phyloP scores from a whole-genome alignment of 257 asterid genomes.

The Orobanche coerulescens region DNA sequence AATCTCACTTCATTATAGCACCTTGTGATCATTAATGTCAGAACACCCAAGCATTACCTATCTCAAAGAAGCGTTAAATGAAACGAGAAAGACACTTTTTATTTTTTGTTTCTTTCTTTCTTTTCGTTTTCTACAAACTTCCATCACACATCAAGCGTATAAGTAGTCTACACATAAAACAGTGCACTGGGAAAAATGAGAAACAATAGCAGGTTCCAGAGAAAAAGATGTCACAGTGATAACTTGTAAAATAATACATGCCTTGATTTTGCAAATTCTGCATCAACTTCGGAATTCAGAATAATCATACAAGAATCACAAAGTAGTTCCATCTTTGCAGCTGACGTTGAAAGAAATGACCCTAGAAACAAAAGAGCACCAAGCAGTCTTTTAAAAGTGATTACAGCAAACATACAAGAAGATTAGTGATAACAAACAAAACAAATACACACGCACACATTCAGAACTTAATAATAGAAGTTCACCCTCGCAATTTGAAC shows the following conservation, averaged over 20 bases:
- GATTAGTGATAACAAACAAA: constrained; percentile 14
- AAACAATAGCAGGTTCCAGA: constrained; percentile 12
- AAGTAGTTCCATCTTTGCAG: constrained; percentile 61
- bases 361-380: constrained; percentile 38
- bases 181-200: not conserved
- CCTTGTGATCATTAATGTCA: not conserved
- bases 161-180: not conserved
- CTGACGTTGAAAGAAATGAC: constrained; percentile 70
- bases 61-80: not conserved
- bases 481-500: constrained; percentile 77
- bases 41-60: not conserved
- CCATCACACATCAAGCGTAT: constrained; percentile 8
- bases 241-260: constrained; percentile 20
- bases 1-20: constrained; percentile 11
- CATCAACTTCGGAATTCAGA: constrained; percentile 50
- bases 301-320: constrained; percentile 78
- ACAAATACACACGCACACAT: not conserved
- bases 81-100: not conserved
- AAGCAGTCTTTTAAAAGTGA: constrained; percentile 11
- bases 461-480: not conserved
- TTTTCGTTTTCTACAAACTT: not conserved
- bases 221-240: not conserved
- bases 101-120: not conserved
- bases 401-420: constrained; percentile 19
- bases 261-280: constrained; percentile 46